Conservation (phyloP, 2,329 filamentous ascomycete species). For the Plectosphaerella sp. region DNA sequence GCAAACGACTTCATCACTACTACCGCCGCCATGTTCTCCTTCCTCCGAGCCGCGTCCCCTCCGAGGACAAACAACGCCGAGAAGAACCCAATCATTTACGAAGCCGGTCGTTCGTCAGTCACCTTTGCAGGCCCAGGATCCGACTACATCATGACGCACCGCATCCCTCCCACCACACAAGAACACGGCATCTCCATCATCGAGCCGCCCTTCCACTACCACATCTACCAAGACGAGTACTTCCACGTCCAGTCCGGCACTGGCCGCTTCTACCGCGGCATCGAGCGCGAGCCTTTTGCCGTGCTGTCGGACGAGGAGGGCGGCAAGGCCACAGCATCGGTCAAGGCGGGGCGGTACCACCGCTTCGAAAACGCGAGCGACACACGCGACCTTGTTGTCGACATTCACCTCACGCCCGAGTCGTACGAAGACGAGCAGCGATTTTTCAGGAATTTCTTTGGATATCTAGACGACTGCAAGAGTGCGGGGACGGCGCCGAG, state of each 20-base stretch:
- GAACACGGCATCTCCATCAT: slow-evolving; percentile 12
- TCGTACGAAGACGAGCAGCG: slow-evolving; percentile 14
- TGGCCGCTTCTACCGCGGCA: slow-evolving; percentile 12
- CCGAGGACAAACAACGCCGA: slow-evolving; percentile 10
- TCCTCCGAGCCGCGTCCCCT: slow-evolving; percentile 11
- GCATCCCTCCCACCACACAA: slow-evolving; percentile 9
- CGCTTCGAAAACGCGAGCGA: slow-evolving; percentile 16
- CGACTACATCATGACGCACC: slow-evolving; percentile 14
- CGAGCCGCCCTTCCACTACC: slow-evolving; percentile 17
- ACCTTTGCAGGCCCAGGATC: slow-evolving; percentile 13
- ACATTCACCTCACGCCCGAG: slow-evolving; percentile 16
- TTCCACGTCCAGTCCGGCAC: slow-evolving; percentile 13
- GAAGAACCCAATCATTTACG: slow-evolving; percentile 15
- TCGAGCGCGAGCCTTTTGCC: slow-evolving; percentile 6
- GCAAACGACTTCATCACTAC: background rate
- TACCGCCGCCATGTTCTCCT: slow-evolving; percentile 12
- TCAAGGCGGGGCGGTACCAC: slow-evolving; percentile 13
- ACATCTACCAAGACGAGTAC: slow-evolving; percentile 16
- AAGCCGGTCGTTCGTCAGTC: slow-evolving; percentile 12
- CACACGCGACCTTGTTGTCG: slow-evolving; percentile 13
- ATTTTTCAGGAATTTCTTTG: slow-evolving; percentile 21
- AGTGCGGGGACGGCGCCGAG: slow-evolving; percentile 9
- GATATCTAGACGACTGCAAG: slow-evolving; percentile 18
- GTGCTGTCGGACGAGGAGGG: slow-evolving; percentile 9
- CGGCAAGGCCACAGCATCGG: slow-evolving; percentile 6